These are phyloP conservation scores for Nicotiana knightiana DNA, from an alignment of 257 asterid species.

Conservation along the genomic window DNA sequence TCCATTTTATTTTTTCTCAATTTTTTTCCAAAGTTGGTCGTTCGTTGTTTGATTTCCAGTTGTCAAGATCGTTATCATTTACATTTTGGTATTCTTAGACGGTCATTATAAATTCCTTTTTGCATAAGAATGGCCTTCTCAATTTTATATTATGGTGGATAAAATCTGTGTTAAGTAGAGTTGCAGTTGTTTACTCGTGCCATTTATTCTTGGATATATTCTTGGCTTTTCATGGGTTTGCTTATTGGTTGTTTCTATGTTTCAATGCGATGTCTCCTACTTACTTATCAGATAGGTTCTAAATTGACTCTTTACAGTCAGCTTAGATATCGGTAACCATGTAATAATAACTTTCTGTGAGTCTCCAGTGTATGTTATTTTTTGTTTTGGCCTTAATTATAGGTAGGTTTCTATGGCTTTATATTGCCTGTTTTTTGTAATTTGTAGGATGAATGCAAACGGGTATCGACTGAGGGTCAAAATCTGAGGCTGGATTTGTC, in stretches of 20 bases:
- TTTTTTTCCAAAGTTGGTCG: not conserved
- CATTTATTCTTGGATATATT: not conserved
- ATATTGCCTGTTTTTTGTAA: not conserved
- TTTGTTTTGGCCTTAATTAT: not conserved
- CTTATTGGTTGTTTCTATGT: conserved; percentile 1
- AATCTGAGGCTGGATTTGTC: conserved; percentile 85
- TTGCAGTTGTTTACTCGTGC: not conserved
- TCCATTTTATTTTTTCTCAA: not conserved
- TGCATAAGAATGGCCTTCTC: not conserved
- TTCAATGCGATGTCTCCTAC: not conserved
- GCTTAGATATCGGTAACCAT: not conserved
- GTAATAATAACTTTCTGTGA: not conserved
- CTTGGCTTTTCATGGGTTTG: not conserved
- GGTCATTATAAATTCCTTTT: not conserved
- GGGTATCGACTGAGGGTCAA: conserved; percentile 85
- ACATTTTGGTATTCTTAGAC: not conserved
- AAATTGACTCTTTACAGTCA: not conserved
- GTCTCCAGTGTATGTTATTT: not conserved
- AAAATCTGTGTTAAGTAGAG: not conserved
- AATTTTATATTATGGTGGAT: conserved; percentile 5
- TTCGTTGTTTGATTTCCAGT: not conserved
- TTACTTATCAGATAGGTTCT: not conserved
- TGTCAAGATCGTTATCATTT: not conserved
- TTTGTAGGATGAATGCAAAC: conserved; percentile 89
- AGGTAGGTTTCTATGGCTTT: not conserved